Base-by-base conservation (phyloP, 164 flowering plant species). In the Kalanchoe fedtschenkoi region DNA sequence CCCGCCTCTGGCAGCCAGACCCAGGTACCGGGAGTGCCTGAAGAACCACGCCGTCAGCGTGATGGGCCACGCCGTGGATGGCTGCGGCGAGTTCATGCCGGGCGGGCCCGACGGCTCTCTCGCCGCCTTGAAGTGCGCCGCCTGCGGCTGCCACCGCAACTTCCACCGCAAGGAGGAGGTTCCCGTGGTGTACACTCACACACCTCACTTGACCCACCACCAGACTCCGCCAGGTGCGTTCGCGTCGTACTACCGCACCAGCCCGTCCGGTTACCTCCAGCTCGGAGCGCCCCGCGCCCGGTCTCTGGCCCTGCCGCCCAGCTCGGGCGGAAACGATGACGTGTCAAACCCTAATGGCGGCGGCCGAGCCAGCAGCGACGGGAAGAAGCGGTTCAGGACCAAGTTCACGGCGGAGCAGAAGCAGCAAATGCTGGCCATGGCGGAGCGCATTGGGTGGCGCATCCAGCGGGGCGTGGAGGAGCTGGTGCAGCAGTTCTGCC, bases 41-140 rank as follows among this genome's bases (percentile, higher is more conserved):
- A 58, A 32, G 8, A 58, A 58, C 37, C 61, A 58, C 26, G 61
- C 61, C 0, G 29, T 35, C 4, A 32, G 29, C 61, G 37, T 58
- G 39, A 35, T 33, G 39, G 61, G 61, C n/a, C 61, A 58, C 11
- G 61, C 39, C 6, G n/a, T 58, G 2, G 61, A 58, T 21, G 61
- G 61, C 10, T 58, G 61, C 41, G 61, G 61, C 0, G 61, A 58
- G 61, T 58, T 58, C 61, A 58, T 58, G 61, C 61, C 61, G 11
- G 61, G 39, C 0, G 61, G 61, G 2, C 39, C 37, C 21, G 61
- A 58, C 32, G 61, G 61, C 6, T 17, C 61, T 8, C 33, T 21
- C 10, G 61, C 32, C 5, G 61, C 61, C 16, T 34, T 58, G 19
- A 58, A 58, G 41, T 58, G 61, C 26, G 61, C 61, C 21, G 61